Evolutionary conservation across 805 yeast species (phyloP).

Genomic region (Nakazawaea pomicola): DNA sequence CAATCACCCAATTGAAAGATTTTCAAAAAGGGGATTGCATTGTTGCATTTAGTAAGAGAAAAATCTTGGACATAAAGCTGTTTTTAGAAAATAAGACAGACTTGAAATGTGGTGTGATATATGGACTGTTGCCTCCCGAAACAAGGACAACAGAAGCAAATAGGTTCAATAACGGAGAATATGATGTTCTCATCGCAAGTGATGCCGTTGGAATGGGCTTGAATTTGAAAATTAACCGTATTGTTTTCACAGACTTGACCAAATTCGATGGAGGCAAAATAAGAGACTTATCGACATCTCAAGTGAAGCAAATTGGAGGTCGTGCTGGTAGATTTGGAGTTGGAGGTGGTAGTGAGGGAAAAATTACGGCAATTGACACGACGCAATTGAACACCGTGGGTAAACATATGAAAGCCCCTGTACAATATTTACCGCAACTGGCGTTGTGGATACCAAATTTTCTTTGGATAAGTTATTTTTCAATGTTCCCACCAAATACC

Average conservation of each 20-base stretch:
- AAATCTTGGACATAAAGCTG: constrained; percentile 64
- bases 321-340: constrained; percentile 80
- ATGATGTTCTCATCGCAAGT: constrained; percentile 85
- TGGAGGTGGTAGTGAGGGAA: constrained; percentile 26
- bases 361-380: constrained; percentile 48
- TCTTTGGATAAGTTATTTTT: constrained; percentile 61
- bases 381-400: constrained; percentile 41
- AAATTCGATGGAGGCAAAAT: constrained; percentile 67
- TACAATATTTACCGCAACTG: constrained; percentile 52
- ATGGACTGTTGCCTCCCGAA: constrained; percentile 96
- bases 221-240: constrained; percentile 75
- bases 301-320: constrained; percentile 90
- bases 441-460: constrained; percentile 76
- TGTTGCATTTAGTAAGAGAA: constrained; percentile 76
- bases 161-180: constrained; percentile 71
- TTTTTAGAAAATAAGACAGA: constrained; percentile 60
- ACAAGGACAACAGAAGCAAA: constrained; percentile 81
- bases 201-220: constrained; percentile 99
- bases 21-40: constrained; percentile 79
- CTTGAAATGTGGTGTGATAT: constrained; percentile 78
- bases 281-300: constrained; percentile 50
- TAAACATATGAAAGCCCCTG: constrained; percentile 44
- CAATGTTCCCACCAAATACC: constrained; percentile 50
- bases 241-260: constrained; percentile 61
- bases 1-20: constrained; percentile 30